These are phyloP conservation scores for Thermochaetoides thermophila DNA, from an alignment of 495 filamentous ascomycete species.

Conservation along the genomic window DNA sequence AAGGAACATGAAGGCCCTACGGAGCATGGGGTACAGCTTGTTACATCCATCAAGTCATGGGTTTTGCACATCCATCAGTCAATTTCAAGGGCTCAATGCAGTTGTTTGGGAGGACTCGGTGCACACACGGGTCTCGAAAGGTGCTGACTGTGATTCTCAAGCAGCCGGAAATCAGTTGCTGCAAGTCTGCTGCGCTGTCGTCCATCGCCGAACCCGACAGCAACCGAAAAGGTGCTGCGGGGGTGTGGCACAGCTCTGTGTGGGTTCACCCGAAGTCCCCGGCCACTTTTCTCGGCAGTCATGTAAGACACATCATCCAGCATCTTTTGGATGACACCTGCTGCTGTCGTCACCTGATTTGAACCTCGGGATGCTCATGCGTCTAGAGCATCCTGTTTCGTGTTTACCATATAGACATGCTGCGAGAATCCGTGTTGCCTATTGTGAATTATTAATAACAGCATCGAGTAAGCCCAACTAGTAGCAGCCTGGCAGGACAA, in stretches of 20 bases:
- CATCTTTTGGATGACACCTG: conserved; percentile 14
- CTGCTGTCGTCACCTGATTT: conserved; percentile 21
- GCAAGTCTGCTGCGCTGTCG: too few relatives aligned
- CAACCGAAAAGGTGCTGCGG: conserved; percentile 3
- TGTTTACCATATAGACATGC: conserved; percentile 15
- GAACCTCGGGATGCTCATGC: conserved; percentile 16
- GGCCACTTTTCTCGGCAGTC: not conserved
- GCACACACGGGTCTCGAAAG: too few relatives aligned
- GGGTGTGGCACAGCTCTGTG: conserved; percentile 1
- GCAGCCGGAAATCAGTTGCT: too few relatives aligned
- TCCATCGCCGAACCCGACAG: conserved; percentile 3
- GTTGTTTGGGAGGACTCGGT: too few relatives aligned
- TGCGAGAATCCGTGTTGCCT: conserved; percentile 6
- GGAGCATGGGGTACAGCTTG: too few relatives aligned
- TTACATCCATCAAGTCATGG: too few relatives aligned
- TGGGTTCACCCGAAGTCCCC: too few relatives aligned
- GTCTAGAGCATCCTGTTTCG: too few relatives aligned
- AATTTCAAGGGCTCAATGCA: too few relatives aligned
- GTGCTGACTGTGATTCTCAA: too few relatives aligned
- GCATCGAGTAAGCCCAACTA: conserved; percentile 7
- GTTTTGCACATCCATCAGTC: too few relatives aligned
- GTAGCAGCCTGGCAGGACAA: conserved; percentile 2
- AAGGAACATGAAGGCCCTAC: too few relatives aligned
- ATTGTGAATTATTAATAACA: conserved; percentile 15
- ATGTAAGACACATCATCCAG: conserved; percentile 15